These are phyloP conservation scores for Suillus fuscotomentosus DNA, from an alignment of 768 basidiomycete genomes.

Conservation along the genomic window DNA sequence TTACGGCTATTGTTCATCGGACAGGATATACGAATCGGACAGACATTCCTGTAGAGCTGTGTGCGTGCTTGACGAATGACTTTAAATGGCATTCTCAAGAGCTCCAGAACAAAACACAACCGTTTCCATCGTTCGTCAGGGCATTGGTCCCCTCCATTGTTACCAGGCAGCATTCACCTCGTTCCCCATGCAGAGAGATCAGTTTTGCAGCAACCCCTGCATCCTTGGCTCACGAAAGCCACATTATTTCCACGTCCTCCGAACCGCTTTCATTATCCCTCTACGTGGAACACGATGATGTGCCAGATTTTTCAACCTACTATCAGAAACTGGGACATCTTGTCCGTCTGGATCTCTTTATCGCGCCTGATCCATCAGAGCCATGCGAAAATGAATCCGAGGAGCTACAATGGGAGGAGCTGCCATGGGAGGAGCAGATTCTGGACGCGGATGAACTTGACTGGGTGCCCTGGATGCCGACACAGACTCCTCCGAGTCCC, in stretches of 20 bases:
- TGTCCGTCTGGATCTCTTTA: not conserved
- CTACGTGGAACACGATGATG: not conserved
- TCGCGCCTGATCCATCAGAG: constrained; percentile 3
- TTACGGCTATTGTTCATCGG: constrained; percentile 2
- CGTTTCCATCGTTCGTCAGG: not conserved
- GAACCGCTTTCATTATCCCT: constrained; percentile 3
- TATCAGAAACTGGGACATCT: not conserved
- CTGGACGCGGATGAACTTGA: constrained; percentile 3
- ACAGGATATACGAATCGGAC: constrained; percentile 8
- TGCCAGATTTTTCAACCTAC: constrained; percentile 1
- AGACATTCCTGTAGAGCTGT: constrained; percentile 1
- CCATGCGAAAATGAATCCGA: constrained; percentile 14
- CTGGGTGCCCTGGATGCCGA: constrained; percentile 9
- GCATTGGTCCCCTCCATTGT: constrained; percentile 1
- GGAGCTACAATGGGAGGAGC: too few relatives aligned
- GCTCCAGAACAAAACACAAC: not conserved
- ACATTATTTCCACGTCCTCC: not conserved
- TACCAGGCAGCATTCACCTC: not conserved
- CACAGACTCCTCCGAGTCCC: too few relatives aligned
- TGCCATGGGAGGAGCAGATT: not conserved
- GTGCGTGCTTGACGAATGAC: too few relatives aligned
- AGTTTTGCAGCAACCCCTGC: constrained; percentile 8
- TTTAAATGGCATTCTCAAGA: not conserved
- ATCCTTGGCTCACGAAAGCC: not conserved
- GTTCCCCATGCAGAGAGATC: not conserved